A percentile compares a stretch with the other conserved stretches of the same genome.
phyloP scores from a whole-genome alignment of 129 eudicot genomes.

The Flaveria linearis region DNA sequence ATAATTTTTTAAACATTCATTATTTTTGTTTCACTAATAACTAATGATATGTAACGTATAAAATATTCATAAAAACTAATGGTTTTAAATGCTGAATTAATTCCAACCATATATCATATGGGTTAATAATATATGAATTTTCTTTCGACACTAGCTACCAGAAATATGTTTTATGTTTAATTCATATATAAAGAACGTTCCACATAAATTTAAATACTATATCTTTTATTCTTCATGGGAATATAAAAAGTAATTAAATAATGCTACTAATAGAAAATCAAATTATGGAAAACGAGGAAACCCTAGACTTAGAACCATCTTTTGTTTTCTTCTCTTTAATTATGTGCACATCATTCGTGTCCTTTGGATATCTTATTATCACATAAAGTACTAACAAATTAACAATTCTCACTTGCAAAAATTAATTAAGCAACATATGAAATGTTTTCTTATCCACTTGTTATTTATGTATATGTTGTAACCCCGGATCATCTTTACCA shows the following conservation, averaged over 20 bases:
- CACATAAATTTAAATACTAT: not conserved
- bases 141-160: too few relatives aligned
- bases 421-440: too few relatives aligned
- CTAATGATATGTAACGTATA: too few relatives aligned
- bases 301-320: not conserved
- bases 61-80: too few relatives aligned
- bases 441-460: too few relatives aligned
- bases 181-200: not conserved
- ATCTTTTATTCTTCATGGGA: not conserved
- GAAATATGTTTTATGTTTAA: not conserved
- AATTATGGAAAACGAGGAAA: slow-evolving; percentile 3
- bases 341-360: not conserved
- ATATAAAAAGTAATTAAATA: not conserved
- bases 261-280: slow-evolving; percentile 4
- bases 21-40: too few relatives aligned
- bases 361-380: not conserved
- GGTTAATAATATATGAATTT: not conserved
- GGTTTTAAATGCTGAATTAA: too few relatives aligned
- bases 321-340: slow-evolving; percentile 1
- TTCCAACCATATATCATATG: too few relatives aligned
- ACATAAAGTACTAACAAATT: not conserved
- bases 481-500: too few relatives aligned
- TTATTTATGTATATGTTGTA: too few relatives aligned
- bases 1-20: too few relatives aligned
- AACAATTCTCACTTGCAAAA: not conserved